phyloP scores from a whole-genome alignment of 768 basidiomycete genomes.

The Tubosaeta brunneosetosa region DNA sequence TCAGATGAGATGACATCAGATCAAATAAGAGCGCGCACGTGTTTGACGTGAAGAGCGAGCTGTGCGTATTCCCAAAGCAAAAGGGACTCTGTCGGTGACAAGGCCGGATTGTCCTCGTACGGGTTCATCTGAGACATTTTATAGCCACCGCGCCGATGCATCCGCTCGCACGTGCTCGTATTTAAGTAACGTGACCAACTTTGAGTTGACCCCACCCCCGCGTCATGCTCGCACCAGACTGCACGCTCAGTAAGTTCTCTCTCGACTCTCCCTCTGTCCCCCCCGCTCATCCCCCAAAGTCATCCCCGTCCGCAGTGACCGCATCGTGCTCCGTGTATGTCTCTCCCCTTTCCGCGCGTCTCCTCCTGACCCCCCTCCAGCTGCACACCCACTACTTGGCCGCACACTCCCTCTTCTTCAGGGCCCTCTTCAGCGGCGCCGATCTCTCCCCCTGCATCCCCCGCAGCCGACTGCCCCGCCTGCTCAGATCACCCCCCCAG shows the following conservation, averaged over 20 bases:
- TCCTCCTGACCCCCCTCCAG: constrained; percentile 34
- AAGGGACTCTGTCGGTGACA: constrained; percentile 67
- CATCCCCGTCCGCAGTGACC: constrained; percentile 37
- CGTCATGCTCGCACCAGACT: constrained; percentile 38
- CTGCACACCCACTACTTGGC: constrained; percentile 78
- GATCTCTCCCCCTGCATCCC: not conserved
- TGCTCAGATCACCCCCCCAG: constrained; percentile 59
- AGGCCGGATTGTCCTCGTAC: constrained; percentile 63
- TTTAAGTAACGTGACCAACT: no score
- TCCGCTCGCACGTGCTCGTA: no score
- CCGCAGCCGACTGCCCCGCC: constrained; percentile 54
- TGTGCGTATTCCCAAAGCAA: constrained; percentile 94
- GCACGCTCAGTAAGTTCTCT: constrained; percentile 60
- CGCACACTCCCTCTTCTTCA: constrained; percentile 74
- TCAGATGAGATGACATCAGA: not conserved
- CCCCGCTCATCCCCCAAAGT: constrained; percentile 27
- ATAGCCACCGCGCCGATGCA: no score
- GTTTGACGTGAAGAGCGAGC: constrained; percentile 72
- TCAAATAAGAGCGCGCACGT: constrained; percentile 38
- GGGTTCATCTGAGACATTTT: constrained; percentile 54
- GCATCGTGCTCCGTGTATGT: constrained; percentile 52
- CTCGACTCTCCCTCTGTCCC: not conserved
- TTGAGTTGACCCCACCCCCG: no score
- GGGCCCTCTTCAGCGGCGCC: constrained; percentile 67
- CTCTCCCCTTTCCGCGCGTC: not conserved